Conservation (phyloP, 1,284 basidiomycete species). For the Pseudozyma thailandica region DNA sequence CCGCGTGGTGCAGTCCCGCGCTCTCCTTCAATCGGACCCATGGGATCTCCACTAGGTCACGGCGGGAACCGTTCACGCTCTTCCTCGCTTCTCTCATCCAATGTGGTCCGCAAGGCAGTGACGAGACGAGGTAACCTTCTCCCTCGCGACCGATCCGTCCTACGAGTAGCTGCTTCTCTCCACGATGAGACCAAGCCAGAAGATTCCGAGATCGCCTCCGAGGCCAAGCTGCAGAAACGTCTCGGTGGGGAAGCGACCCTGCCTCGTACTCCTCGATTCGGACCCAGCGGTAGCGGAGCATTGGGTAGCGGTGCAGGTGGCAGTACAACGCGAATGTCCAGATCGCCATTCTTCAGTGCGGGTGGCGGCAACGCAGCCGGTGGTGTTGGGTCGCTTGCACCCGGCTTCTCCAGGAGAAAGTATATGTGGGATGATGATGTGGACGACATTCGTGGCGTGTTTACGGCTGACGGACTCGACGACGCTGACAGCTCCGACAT, state of each 20-base stretch:
- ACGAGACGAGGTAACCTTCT: constrained; percentile 39
- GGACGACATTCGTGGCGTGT: constrained; percentile 47
- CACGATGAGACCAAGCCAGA: constrained; percentile 57
- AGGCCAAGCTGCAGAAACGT: constrained; percentile 62
- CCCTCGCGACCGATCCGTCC: constrained; percentile 50
- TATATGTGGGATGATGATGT: constrained; percentile 53
- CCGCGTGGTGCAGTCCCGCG: constrained; percentile 13
- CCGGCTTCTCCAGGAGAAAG: constrained; percentile 20
- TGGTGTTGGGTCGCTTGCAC: background rate
- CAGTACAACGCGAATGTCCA: constrained; percentile 7
- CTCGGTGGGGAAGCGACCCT: constrained; percentile 45
- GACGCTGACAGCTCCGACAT: constrained; percentile 33
- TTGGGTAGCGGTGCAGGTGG: background rate
- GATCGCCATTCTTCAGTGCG: constrained; percentile 32
- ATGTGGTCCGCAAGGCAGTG: constrained; percentile 40
- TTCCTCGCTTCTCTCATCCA: constrained; percentile 26
- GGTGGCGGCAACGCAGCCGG: background rate
- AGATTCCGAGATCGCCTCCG: constrained; percentile 63
- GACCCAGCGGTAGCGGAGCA: constrained; percentile 2
- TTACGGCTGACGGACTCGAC: constrained; percentile 31
- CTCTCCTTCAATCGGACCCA: constrained; percentile 20
- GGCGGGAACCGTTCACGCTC: constrained; percentile 25
- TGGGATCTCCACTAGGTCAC: constrained; percentile 23
- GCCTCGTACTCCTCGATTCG: constrained; percentile 40
- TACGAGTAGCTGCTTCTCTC: constrained; percentile 60